A percentile compares a stretch with the other conserved stretches of the same genome.
phyloP scores from a whole-genome alignment of 306 rosid species.

The Boehmeria nivea region DNA sequence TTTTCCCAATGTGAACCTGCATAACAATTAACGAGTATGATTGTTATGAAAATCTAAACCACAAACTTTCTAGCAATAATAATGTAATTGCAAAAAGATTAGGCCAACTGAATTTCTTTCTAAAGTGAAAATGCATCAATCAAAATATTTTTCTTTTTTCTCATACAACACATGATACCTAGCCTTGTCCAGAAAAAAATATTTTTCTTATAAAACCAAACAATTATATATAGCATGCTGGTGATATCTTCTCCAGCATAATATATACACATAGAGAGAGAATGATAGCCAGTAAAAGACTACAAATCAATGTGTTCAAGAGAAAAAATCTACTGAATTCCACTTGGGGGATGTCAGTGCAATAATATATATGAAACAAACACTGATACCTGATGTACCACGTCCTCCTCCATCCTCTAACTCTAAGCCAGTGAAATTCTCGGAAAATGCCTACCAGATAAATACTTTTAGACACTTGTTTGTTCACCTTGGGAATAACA shows the following conservation, averaged over 20 bases:
- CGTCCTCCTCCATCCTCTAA: slow-evolving; percentile 99
- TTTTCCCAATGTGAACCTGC: slow-evolving; percentile 99
- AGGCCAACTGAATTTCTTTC: not conserved
- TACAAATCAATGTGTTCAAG: too few relatives aligned
- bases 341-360: not conserved
- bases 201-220: too few relatives aligned
- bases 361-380: not conserved
- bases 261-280: too few relatives aligned
- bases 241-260: too few relatives aligned
- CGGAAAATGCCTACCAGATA: slow-evolving; percentile 73
- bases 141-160: too few relatives aligned
- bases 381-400: slow-evolving; percentile 78
- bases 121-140: not conserved
- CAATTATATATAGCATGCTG: too few relatives aligned
- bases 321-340: not conserved
- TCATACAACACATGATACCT: too few relatives aligned
- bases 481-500: slow-evolving; percentile 6
- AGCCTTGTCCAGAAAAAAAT: too few relatives aligned
- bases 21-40: slow-evolving; percentile 8
- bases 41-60: slow-evolving; percentile 1
- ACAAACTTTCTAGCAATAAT: not conserved
- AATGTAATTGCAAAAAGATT: not conserved
- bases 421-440: slow-evolving; percentile 89
- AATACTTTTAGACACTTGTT: slow-evolving; percentile 18
- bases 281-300: too few relatives aligned